phyloP scores from a whole-genome alignment of 2,329 filamentous ascomycete genomes.

The Shiraia bambusicola region DNA sequence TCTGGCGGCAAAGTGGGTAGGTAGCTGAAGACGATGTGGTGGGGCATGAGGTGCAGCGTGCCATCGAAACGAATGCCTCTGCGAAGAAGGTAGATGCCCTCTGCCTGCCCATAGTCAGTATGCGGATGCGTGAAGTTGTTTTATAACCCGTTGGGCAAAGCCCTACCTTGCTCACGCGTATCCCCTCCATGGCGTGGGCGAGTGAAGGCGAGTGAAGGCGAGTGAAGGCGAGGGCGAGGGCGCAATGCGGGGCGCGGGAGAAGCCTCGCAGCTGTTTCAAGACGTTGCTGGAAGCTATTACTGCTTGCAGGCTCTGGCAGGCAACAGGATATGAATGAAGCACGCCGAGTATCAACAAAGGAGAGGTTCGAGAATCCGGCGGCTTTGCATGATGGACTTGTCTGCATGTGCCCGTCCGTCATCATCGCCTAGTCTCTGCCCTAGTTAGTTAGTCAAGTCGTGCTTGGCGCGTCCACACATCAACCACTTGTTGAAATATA shows the following conservation, averaged over 20 bases:
- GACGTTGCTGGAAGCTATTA: not conserved
- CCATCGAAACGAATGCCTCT: conserved; percentile 59
- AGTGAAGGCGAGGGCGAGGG: conserved; percentile 1
- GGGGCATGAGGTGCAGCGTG: conserved; percentile 62
- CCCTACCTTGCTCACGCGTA: conserved; percentile 50
- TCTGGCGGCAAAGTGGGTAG: conserved; percentile 46
- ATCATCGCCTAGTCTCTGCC: conserved; percentile 20
- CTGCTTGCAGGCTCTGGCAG: too few species aligned
- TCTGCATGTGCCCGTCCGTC: conserved; percentile 25
- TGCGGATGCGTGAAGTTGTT: not conserved
- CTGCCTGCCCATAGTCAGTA: conserved; percentile 49
- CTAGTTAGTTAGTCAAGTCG: conserved; percentile 14
- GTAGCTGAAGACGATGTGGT: conserved; percentile 66
- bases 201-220: not conserved
- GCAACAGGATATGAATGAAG: conserved; percentile 2
- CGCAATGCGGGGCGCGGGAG: not conserved
- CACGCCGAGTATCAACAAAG: conserved; percentile 4
- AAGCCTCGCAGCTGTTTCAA: not conserved
- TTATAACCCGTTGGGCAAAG: not conserved
- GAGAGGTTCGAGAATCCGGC: not conserved
- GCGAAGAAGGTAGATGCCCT: conserved; percentile 62
- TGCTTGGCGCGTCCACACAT: conserved; percentile 23
- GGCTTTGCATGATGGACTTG: conserved; percentile 18
- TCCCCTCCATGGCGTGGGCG: conserved; percentile 46
- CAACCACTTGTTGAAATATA: too few species aligned